phyloP scores from a whole-genome alignment of 164 flowering plant species.

The Magnolia sinica region DNA sequence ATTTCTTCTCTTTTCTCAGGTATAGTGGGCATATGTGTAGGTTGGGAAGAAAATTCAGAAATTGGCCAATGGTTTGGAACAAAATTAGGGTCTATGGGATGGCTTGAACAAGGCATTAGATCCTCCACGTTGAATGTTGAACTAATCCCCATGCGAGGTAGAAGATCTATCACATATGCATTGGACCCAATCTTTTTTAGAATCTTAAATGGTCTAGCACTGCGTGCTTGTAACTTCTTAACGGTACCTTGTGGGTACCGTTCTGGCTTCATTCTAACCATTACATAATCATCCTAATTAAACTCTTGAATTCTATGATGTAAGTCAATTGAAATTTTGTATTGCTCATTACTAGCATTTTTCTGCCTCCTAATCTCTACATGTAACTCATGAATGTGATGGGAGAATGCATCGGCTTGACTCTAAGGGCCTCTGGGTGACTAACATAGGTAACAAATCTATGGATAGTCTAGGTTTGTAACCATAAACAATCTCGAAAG shows the following conservation, averaged over 20 bases:
- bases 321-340: neutral
- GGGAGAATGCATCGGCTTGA: neutral
- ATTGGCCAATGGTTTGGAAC: too few relatives aligned
- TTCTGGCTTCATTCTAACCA: neutral
- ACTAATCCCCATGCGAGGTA: neutral
- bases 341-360: neutral
- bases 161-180: neutral
- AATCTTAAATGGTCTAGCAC: neutral
- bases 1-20: neutral
- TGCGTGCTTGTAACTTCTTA: neutral
- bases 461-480: neutral
- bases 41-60: too few relatives aligned
- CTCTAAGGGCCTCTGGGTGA: neutral
- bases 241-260: neutral
- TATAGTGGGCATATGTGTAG: neutral
- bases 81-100: too few relatives aligned
- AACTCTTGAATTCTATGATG: neutral
- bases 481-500: neutral
- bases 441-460: neutral
- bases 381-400: neutral
- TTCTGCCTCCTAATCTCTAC: neutral
- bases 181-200: neutral
- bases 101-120: neutral
- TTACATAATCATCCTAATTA: neutral
- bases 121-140: constrained; percentile 1